A percentile compares a stretch with the other conserved stretches of the same genome.
Evolutionary conservation across 2,329 filamentous ascomycete species (phyloP).

Genomic region (Diaporthe sp.): DNA sequence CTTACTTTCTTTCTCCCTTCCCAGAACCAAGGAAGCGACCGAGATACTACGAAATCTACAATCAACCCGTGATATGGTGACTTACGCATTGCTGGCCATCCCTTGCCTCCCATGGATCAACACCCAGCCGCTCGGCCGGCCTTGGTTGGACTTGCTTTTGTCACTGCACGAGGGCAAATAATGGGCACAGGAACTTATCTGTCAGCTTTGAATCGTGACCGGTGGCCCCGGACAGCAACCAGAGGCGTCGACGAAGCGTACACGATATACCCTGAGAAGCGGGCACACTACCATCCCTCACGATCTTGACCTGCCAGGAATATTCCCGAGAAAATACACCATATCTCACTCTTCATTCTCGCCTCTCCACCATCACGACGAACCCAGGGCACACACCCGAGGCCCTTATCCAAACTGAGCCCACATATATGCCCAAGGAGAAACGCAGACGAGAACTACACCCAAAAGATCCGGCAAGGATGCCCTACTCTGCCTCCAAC

Average conservation of each 20-base stretch:
- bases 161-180: not conserved
- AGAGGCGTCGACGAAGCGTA: too few species aligned
- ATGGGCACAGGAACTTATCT: not conserved
- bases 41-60: not conserved
- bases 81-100: not conserved
- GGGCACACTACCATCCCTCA: not conserved
- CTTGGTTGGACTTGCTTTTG: not conserved
- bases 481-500: not conserved
- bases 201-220: not conserved
- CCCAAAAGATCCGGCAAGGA: not conserved
- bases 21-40: not conserved
- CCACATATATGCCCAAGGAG: not conserved
- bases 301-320: not conserved
- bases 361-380: not conserved
- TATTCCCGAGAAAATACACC: too few species aligned
- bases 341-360: too few species aligned
- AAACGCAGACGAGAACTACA: not conserved
- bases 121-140: not conserved
- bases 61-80: not conserved
- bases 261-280: not conserved
- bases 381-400: too few species aligned
- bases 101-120: constrained; percentile 14
- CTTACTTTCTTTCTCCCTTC: not conserved
- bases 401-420: not conserved
- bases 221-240: too few species aligned